A percentile compares a stretch with the other conserved stretches of the same genome.
Conservation (phyloP, 1,284 basidiomycete genomes). For the Anthracocystis walkeri region DNA sequence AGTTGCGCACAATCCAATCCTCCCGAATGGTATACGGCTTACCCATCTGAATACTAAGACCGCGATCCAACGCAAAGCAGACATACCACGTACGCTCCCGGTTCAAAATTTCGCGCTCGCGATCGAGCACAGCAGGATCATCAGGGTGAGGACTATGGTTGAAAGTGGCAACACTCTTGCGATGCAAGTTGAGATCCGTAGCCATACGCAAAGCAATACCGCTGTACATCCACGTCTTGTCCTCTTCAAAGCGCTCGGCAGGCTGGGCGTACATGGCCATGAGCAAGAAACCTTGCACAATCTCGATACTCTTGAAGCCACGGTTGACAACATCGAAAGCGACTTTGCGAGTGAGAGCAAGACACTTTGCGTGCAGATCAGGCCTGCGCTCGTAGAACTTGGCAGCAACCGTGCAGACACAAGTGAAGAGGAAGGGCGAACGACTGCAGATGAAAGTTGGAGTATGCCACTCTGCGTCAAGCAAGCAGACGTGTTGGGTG, state of each 20-base stretch:
- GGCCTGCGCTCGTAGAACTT: conserved; percentile 87
- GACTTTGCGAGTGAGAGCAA: conserved; percentile 87
- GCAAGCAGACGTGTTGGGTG: conserved; percentile 57
- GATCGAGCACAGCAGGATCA: conserved; percentile 70
- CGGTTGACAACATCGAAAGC: conserved; percentile 76
- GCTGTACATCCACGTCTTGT: conserved; percentile 83
- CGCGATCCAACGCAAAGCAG: conserved; percentile 89
- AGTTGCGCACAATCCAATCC: conserved; percentile 85
- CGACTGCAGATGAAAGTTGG: conserved; percentile 66
- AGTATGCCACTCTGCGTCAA: conserved; percentile 69
- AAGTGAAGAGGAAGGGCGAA: conserved; percentile 68
- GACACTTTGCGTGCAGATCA: conserved; percentile 83
- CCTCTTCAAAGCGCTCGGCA: conserved; percentile 82
- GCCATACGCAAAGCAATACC: conserved; percentile 81
- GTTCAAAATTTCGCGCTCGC: conserved; percentile 89
- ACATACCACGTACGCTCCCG: conserved; percentile 93
- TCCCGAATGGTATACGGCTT: conserved; percentile 87
- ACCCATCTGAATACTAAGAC: conserved; percentile 86
- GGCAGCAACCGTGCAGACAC: conserved; percentile 89
- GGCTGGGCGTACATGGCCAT: conserved; percentile 70
- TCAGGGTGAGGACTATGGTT: conserved; percentile 67
- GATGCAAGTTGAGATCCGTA: conserved; percentile 92
- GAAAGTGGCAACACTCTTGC: conserved; percentile 79
- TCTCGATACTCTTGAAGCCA: conserved; percentile 93
- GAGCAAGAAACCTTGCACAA: conserved; percentile 70